phyloP scores from a whole-genome alignment of 495 filamentous ascomycete genomes.

The Xylaria nigripes region DNA sequence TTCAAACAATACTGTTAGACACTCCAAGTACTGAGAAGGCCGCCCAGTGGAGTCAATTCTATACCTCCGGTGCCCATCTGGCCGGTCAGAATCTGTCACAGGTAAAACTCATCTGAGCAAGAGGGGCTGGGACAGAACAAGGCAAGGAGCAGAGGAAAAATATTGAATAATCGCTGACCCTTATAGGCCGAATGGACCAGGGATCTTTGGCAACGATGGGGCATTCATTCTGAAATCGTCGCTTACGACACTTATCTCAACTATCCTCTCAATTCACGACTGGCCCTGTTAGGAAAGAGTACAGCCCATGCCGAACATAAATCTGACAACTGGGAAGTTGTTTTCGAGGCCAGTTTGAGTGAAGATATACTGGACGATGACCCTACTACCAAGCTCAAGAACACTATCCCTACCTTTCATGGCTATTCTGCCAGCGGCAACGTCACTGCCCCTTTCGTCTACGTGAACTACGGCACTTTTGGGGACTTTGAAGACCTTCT shows the following conservation, averaged over 20 bases:
- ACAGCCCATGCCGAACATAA: slow-evolving; percentile 13
- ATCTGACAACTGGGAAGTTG: slow-evolving; percentile 46
- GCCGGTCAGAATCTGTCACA: slow-evolving; percentile 76
- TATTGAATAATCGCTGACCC: not conserved
- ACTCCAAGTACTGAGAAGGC: slow-evolving; percentile 63
- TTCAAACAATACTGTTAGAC: slow-evolving; percentile 59
- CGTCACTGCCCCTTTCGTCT: slow-evolving; percentile 71
- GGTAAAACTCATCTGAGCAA: slow-evolving; percentile 17
- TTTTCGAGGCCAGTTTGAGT: slow-evolving; percentile 71
- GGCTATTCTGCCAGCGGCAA: slow-evolving; percentile 91
- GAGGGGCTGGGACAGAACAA: not conserved
- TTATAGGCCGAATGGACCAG: slow-evolving; percentile 76
- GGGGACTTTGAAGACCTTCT: slow-evolving; percentile 77
- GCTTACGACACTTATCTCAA: slow-evolving; percentile 88
- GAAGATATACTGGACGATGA: slow-evolving; percentile 88
- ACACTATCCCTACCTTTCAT: slow-evolving; percentile 88
- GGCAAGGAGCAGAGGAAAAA: not conserved
- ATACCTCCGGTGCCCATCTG: slow-evolving; percentile 80
- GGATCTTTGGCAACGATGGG: slow-evolving; percentile 77
- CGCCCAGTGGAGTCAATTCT: slow-evolving; percentile 82
- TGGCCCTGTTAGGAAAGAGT: slow-evolving; percentile 62
- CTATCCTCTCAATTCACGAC: slow-evolving; percentile 70
- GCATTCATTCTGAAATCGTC: slow-evolving; percentile 62
- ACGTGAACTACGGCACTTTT: slow-evolving; percentile 82
- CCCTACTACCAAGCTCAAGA: slow-evolving; percentile 57